phyloP scores from a whole-genome alignment of 2,329 filamentous ascomycete genomes.

The Fusarium napiforme region DNA sequence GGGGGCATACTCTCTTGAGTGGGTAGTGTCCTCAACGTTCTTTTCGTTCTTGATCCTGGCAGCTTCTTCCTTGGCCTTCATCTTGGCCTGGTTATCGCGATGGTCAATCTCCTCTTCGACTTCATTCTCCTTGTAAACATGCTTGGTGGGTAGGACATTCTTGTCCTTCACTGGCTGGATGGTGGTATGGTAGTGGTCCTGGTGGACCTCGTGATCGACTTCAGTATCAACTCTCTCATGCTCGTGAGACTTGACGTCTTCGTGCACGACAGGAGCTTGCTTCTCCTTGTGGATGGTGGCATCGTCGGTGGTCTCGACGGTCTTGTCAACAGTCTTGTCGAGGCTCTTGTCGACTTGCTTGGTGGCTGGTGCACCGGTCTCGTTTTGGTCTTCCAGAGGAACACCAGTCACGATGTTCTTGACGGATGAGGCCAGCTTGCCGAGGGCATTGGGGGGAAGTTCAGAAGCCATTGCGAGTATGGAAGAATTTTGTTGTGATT shows the following conservation, averaged over 20 bases:
- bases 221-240: conserved; percentile 26
- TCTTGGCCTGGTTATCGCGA: conserved; percentile 13
- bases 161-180: conserved; percentile 30
- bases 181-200: conserved; percentile 27
- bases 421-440: not conserved
- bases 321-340: conserved; percentile 10
- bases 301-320: conserved; percentile 18
- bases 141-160: conserved; percentile 21
- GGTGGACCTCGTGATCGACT: conserved; percentile 25
- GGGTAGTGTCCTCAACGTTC: conserved; percentile 16
- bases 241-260: conserved; percentile 29
- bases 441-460: not conserved
- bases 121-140: conserved; percentile 28
- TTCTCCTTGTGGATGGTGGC: conserved; percentile 23
- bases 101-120: conserved; percentile 27
- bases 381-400: not conserved
- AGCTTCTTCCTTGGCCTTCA: conserved; percentile 26
- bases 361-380: not conserved
- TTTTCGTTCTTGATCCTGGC: conserved; percentile 20
- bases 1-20: conserved; percentile 15
- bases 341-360: conserved; percentile 4
- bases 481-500: not conserved
- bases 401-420: not conserved
- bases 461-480: not conserved
- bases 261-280: conserved; percentile 16